Base-by-base conservation (phyloP, 2,329 filamentous ascomycete genomes). In the Beauveria rudraprayagi region DNA sequence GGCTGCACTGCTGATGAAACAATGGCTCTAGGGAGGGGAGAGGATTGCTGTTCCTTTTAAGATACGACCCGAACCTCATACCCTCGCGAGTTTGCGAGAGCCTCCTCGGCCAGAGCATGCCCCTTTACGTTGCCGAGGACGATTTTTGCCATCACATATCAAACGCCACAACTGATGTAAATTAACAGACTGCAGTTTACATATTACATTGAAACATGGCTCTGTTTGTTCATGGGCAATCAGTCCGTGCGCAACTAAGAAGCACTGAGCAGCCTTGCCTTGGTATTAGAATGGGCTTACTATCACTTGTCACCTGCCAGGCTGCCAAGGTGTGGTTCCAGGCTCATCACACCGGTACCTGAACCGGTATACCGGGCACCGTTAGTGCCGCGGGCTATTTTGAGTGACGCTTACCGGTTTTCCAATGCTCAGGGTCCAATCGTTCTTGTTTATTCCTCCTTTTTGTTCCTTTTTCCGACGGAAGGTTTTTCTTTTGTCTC, bases 1-100 rank as follows among this genome's bases (percentile, higher is more conserved):
- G 44, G 43, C 55, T 57, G 55, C 44, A 57, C 44, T 57, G 55
- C 43, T 48, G 44, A 57, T 57, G 55, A 57, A 48, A 57, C 55
- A 57, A n/a, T 4, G 44, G 47, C 55, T 40, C 55, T 40, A 24
- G 11, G 14, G 28, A 48, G 19, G 40, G 16, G 10, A 14, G n/a
- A 26, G 55, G 55, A 57, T 47, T 40, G 16, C 9, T 4, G 19
- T 34, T 26, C 43, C 55, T 47, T 57, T 57, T 57, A 57, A 57
- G 22, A 30, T 57, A 30, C 50, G n/a, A 2, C 14, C 30, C 1
- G 30, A 34, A 24, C 7, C 7, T 11, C 34, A 16, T 37, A 16
- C 11, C 34, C 14, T 37, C 40, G 40, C 26, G 8, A 46, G 17
- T 7, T 22, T 14, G 55, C n/a, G 28, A 37, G 43, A 26, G 28